Conservation (phyloP, 169 alveolate species). For the Babesia bigemina region DNA sequence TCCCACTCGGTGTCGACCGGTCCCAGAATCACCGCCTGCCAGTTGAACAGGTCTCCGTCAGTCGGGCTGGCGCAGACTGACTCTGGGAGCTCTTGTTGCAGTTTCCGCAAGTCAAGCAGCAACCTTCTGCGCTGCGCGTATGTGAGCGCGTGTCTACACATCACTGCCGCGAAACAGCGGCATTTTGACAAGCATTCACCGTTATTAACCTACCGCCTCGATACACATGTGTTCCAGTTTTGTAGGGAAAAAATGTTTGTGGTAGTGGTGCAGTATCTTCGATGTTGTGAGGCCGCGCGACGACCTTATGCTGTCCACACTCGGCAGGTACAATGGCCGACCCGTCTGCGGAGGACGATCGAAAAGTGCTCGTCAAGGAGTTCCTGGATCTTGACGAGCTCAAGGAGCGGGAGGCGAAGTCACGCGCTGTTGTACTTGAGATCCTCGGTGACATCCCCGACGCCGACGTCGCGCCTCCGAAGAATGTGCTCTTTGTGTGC, state of each 20-base stretch:
- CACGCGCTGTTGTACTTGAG: slow-evolving; percentile 94
- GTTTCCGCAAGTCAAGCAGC: slow-evolving; percentile 90
- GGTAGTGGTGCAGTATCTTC: background rate
- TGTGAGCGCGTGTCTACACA: background rate
- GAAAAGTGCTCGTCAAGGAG: slow-evolving; percentile 81
- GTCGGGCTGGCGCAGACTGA: slow-evolving; percentile 95
- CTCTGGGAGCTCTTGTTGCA: slow-evolving; percentile 89
- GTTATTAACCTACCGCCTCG: slow-evolving; percentile 42
- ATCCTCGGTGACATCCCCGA: slow-evolving; percentile 97
- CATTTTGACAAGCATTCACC: background rate
- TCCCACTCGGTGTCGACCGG: slow-evolving; percentile 98
- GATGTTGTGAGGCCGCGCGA: background rate
- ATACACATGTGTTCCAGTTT: slow-evolving; percentile 28
- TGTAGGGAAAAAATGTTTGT: background rate
- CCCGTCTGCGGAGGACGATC: slow-evolving; percentile 40
- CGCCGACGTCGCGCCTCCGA: slow-evolving; percentile 98
- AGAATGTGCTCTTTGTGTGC: slow-evolving; percentile 96
- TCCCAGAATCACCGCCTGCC: slow-evolving; percentile 98
- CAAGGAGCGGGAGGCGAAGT: slow-evolving; percentile 88
- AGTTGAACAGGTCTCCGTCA: slow-evolving; percentile 91
- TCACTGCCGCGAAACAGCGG: background rate
- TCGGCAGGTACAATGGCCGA: background rate
- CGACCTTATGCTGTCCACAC: background rate
- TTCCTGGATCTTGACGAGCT: slow-evolving; percentile 83
- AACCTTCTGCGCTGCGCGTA: slow-evolving; percentile 79